Base-by-base conservation (phyloP, 2,329 filamentous ascomycete genomes). In the Colletotrichum sojae region DNA sequence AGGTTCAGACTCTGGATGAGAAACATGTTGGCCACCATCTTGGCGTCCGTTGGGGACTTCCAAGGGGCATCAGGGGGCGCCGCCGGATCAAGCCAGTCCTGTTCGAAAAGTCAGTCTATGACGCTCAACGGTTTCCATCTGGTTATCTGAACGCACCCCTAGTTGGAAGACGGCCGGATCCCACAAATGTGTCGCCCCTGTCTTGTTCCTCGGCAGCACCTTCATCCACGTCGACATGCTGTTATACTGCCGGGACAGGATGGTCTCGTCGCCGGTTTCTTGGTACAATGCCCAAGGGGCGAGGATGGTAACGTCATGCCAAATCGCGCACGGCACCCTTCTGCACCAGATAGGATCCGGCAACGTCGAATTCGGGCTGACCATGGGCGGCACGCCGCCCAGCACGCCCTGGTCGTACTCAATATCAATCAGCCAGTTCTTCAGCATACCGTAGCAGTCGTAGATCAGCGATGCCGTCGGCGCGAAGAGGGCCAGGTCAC, bases 51-150 rank as follows among this genome's bases (percentile, higher is more conserved):
- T 8, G 71, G 72, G 1, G 74, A 74, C 18, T 72, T 70, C 48
- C 66, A 72, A 1, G 78, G 78, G 22, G 73, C 70, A 13, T 73
- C 63, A 2, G 76, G 74, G 4, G 78, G 76, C 0, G 78, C 77
- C 20, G 70, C 69, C 0, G 78, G 78, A 43, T 79, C 78, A 1
- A 80, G 71, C 78, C 78, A 79, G 62, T 80, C 69, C 63, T 68
- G 10, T 10, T 31, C 27, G 3, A 15, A 0, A 2, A 48, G 3
- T 31, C 27, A 31, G 12, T 53, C 22, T 39, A 49, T 12, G 2
- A 1, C 43, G 8, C 22, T 5, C 0, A 3, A 0, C 0, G 18
- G 2, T 4, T 31, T 36, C 2, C 36, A 0, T 55, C 67, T 0
- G 4, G 22, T 25, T 5, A 3, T 63, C 4, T 4, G 4, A 9